phyloP scores from a whole-genome alignment of 345 rosid genomes.

The Brassica nigra region DNA sequence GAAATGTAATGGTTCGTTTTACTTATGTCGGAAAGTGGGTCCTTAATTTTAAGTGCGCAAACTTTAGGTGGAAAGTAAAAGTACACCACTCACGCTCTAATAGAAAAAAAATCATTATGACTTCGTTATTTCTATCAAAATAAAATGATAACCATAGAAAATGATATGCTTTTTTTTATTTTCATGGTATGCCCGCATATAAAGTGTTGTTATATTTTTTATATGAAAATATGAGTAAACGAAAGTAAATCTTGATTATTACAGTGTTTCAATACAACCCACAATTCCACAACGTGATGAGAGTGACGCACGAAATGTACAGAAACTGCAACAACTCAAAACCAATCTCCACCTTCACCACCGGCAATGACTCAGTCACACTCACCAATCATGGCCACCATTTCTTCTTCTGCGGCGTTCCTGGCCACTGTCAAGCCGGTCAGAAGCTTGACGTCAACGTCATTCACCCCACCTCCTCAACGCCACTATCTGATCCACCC shows the following conservation, averaged over 20 bases:
- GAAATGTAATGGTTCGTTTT: not conserved
- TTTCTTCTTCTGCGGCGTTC: slow-evolving; percentile 87
- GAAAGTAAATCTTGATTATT: not conserved
- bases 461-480: slow-evolving; percentile 45
- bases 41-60: slow-evolving; percentile 6
- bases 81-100: slow-evolving; percentile 26
- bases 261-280: slow-evolving; percentile 78
- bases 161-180: not conserved
- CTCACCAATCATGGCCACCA: slow-evolving; percentile 78
- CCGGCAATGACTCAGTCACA: slow-evolving; percentile 84
- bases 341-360: slow-evolving; percentile 79
- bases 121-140: not conserved
- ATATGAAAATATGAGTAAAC: not conserved
- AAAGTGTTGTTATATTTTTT: not conserved
- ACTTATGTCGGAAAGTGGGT: slow-evolving; percentile 3
- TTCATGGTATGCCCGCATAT: not conserved
- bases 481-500: slow-evolving; percentile 48
- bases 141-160: not conserved
- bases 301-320: slow-evolving; percentile 79
- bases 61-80: slow-evolving; percentile 22
- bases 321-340: slow-evolving; percentile 73
- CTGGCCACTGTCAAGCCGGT: slow-evolving; percentile 87
- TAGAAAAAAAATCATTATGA: not conserved
- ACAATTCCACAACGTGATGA: slow-evolving; percentile 91
- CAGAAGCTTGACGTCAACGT: slow-evolving; percentile 93